Evolutionary conservation across 2,329 filamentous ascomycete species (phyloP).

Genomic region (Claviceps lovelessii): DNA sequence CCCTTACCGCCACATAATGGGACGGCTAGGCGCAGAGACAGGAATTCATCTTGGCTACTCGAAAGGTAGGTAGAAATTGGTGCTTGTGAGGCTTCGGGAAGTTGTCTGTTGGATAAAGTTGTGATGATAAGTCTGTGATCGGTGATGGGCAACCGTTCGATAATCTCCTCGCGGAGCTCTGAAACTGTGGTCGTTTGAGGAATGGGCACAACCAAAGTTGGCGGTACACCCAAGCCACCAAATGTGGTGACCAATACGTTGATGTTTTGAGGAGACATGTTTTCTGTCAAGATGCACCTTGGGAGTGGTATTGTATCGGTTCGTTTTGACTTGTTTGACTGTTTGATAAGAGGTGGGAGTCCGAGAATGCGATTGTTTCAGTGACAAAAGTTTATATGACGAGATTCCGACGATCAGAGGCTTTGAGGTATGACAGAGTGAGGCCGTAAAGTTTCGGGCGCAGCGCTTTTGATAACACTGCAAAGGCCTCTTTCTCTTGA

Average conservation of each 20-base stretch:
- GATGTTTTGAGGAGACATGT: conserved; percentile 46
- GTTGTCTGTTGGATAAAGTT: conserved; percentile 61
- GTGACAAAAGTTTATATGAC: background rate
- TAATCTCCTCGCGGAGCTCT: conserved; percentile 50
- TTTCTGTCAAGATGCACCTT: background rate
- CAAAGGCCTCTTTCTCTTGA: background rate
- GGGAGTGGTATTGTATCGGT: background rate
- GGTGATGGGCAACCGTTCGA: conserved; percentile 44
- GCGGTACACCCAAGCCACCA: conserved; percentile 64
- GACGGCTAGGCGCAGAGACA: conserved; percentile 67
- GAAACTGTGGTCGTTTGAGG: conserved; percentile 48
- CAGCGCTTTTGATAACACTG: background rate
- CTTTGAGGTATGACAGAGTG: too few relatives aligned
- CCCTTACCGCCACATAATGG: conserved; percentile 87
- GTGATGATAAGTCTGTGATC: conserved; percentile 59
- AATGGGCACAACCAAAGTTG: conserved; percentile 69
- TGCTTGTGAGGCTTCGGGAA: conserved; percentile 38
- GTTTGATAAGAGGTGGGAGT: background rate
- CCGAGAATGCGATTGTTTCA: background rate
- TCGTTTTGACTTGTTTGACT: background rate
- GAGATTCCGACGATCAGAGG: background rate
- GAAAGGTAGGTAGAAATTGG: conserved; percentile 50
- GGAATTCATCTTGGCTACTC: conserved; percentile 45
- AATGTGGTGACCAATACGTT: conserved; percentile 82
- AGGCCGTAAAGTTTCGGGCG: background rate